Percentiles rank a stretch among this genome's conserved stretches.
phyloP scores from a whole-genome alignment of 2,329 filamentous ascomycete genomes.

The Escovopsis weberi region DNA sequence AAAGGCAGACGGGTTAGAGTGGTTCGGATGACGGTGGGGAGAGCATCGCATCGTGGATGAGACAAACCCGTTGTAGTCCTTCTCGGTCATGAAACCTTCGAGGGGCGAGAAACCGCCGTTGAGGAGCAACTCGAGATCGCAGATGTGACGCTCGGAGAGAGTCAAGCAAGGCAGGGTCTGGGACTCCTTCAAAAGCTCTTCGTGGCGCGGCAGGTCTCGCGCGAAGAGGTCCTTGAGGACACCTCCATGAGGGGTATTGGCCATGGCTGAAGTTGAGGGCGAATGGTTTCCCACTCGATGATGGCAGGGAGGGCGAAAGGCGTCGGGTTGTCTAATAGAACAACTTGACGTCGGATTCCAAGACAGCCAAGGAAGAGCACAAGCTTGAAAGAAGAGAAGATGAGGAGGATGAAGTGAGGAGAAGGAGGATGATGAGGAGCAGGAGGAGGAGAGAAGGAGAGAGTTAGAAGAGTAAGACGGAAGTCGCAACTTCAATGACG shows the following conservation, averaged over 20 bases:
- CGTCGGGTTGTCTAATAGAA: neutral
- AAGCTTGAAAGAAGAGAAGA: conserved; percentile 3
- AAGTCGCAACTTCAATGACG: neutral
- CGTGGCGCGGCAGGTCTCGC: conserved; percentile 72
- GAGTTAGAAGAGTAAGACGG: neutral
- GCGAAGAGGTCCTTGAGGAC: conserved; percentile 96
- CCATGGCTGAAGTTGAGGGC: conserved; percentile 31
- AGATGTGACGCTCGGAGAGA: conserved; percentile 87
- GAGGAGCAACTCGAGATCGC: conserved; percentile 92
- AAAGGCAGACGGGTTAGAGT: neutral
- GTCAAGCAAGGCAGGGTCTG: conserved; percentile 73
- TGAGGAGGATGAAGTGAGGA: neutral
- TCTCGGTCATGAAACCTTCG: conserved; percentile 98
- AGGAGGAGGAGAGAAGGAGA: neutral
- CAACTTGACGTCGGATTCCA: no score
- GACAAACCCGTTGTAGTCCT: conserved; percentile 83
- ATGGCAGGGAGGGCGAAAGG: neutral
- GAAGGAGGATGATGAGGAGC: neutral
- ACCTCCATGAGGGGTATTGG: conserved; percentile 70
- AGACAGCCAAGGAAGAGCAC: no score
- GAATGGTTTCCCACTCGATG: neutral
- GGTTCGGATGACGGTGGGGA: neutral
- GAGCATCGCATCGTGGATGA: neutral
- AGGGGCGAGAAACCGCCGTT: conserved; percentile 96
- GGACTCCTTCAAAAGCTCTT: conserved; percentile 67